phyloP scores from a whole-genome alignment of 1,139 yeast species.

The Candida mesenterica region DNA sequence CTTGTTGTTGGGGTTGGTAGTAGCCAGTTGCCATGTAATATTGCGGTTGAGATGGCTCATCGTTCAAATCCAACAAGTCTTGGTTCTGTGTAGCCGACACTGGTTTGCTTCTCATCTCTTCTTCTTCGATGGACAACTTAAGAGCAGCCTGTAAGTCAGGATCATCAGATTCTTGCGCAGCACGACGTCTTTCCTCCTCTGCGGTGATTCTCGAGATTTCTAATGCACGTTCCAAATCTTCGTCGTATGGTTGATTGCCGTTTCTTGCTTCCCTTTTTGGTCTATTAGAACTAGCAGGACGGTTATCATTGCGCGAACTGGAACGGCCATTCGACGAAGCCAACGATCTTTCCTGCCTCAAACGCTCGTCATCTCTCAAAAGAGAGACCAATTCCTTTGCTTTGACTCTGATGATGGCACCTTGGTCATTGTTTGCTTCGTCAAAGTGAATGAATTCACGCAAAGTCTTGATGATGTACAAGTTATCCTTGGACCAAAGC shows the following conservation, averaged over 20 bases:
- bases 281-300: constrained; percentile 25
- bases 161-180: constrained; percentile 48
- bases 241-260: constrained; percentile 52
- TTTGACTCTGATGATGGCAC: constrained; percentile 83
- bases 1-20: constrained; percentile 30
- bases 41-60: constrained; percentile 26
- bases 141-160: constrained; percentile 81
- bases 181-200: constrained; percentile 58
- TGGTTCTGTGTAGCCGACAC: constrained; percentile 45
- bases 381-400: constrained; percentile 86
- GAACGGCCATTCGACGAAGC: constrained; percentile 15
- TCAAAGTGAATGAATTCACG: constrained; percentile 88
- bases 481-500: constrained; percentile 88
- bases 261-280: constrained; percentile 14
- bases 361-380: constrained; percentile 79
- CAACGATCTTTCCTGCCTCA: constrained; percentile 68
- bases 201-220: constrained; percentile 84
- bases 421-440: constrained; percentile 81
- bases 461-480: constrained; percentile 85
- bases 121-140: constrained; percentile 84
- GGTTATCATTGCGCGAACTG: constrained; percentile 12
- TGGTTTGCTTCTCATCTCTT: constrained; percentile 61
- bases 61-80: constrained; percentile 57
- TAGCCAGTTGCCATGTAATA: constrained; percentile 33
- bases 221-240: constrained; percentile 79